Base-by-base conservation (phyloP, 768 basidiomycete species). In the Termitomyces sp. region DNA sequence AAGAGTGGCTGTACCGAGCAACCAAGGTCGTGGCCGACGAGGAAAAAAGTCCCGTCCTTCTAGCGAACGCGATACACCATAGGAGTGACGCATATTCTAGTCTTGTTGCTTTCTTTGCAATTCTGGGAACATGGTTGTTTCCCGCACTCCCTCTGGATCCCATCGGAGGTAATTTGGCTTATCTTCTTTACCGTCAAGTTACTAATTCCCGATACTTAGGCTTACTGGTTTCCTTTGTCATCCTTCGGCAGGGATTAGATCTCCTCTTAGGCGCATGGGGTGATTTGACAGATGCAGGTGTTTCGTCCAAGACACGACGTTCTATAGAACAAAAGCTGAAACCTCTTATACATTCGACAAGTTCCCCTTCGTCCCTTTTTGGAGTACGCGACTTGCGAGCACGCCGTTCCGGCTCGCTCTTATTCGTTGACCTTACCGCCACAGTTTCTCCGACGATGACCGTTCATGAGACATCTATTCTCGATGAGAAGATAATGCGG, bases 61-160 rank as follows among this genome's bases (percentile, higher is more conserved):
- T 88, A 20, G 97, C 97, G n/a, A 99, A 98, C 70, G 97, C 96
- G 6, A 81, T 95, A 57, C 96, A 98, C 71, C 97, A 99, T 73
- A 84, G 97, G n/a, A 95, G 92, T 63, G 97, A 99, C 70, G 94
- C 93, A 6, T 93, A 95, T 68, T 95, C 94, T 3, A 95, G 94
- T 65, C 65, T 89, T 51, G 93, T 99, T 55, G 94, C 95, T 12
- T 83, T 98, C 57, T 81, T 89, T 48, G 95, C 96, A 16, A 99
- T 99, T 67, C 73, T 98, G 8, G 94, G 95, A 13, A 92, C 88
- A 11, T 91, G 91, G 78, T 78, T 85, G 63, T 90, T 91, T 71
- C 94, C 95, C 16, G 78, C 83, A n/a, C 68, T 92, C 55, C 91
- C 97, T 58, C 77, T 98, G 39, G 97, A 99, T 70, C 95, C 97